A percentile compares a stretch with the other conserved stretches of the same genome.
These are phyloP conservation scores for Agarophyton chilense DNA, from an alignment of 23 red algal species.

Conservation along the genomic window DNA sequence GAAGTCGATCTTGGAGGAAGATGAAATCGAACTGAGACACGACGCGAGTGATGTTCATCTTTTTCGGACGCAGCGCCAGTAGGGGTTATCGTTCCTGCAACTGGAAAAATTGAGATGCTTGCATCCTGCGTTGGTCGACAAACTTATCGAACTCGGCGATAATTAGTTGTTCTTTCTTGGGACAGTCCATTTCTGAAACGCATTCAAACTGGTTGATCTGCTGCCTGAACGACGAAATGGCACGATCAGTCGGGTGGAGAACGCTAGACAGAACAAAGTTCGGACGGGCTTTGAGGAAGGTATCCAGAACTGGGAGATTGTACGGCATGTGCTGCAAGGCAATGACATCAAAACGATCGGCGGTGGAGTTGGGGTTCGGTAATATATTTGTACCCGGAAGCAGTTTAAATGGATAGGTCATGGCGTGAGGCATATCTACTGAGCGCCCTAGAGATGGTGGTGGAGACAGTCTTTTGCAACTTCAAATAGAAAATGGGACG, in stretches of 20 bases:
- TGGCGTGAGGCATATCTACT: no score
- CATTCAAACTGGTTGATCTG: no score
- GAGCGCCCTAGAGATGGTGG: no score
- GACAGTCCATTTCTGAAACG: not conserved
- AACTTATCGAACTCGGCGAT: not conserved
- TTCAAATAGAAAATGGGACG: no score
- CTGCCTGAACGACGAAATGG: not conserved
- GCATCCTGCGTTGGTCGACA: no score
- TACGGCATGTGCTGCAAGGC: constrained; percentile 8
- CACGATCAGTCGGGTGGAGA: constrained; percentile 10
- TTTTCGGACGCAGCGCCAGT: not conserved
- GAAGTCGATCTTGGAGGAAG: constrained; percentile 12
- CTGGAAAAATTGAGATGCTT: constrained; percentile 9
- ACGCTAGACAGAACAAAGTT: not conserved
- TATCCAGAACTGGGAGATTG: not conserved
- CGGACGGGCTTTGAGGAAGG: not conserved
- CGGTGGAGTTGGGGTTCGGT: not conserved
- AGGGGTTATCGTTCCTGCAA: not conserved
- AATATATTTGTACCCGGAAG: constrained; percentile 2
- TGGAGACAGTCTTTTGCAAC: no score
- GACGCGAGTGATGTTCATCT: not conserved
- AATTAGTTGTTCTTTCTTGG: not conserved
- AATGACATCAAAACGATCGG: not conserved
- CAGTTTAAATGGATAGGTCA: no score
- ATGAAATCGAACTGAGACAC: constrained; percentile 10